Evolutionary conservation across 2,329 filamentous ascomycete genomes (phyloP).

Genomic region (Raffaelea albimanens): DNA sequence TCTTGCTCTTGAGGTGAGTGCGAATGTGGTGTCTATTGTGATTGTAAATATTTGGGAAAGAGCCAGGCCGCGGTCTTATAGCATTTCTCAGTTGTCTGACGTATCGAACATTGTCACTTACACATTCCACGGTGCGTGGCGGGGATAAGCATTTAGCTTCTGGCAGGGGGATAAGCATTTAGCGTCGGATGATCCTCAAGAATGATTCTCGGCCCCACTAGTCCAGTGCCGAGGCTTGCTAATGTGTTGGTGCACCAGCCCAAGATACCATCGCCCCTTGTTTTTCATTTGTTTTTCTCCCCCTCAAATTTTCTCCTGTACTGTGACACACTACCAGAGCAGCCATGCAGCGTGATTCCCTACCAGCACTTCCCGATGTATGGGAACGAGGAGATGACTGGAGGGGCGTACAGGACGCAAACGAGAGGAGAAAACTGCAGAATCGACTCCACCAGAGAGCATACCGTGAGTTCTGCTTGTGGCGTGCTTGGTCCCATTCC

Average conservation of each 20-base stretch:
- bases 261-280: no score
- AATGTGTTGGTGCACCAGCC: no score
- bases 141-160: neutral
- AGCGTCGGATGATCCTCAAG: neutral
- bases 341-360: no score
- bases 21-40: neutral
- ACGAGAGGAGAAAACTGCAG: slow-evolving; percentile 8
- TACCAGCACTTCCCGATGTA: neutral
- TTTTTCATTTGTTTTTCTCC: neutral
- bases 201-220: neutral
- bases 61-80: no score
- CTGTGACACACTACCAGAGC: no score
- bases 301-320: neutral
- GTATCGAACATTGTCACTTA: neutral
- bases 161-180: neutral
- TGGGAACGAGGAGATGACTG: slow-evolving; percentile 5
- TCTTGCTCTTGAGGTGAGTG: no score
- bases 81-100: neutral
- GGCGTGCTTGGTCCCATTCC: neutral
- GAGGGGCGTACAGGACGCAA: neutral
- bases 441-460: slow-evolving; percentile 8
- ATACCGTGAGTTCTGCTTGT: slow-evolving; percentile 1
- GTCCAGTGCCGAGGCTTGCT: neutral
- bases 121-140: neutral
- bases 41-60: neutral